Evolutionary conservation across 331 rosid species (phyloP).

Genomic region (Quercus tomentella): DNA sequence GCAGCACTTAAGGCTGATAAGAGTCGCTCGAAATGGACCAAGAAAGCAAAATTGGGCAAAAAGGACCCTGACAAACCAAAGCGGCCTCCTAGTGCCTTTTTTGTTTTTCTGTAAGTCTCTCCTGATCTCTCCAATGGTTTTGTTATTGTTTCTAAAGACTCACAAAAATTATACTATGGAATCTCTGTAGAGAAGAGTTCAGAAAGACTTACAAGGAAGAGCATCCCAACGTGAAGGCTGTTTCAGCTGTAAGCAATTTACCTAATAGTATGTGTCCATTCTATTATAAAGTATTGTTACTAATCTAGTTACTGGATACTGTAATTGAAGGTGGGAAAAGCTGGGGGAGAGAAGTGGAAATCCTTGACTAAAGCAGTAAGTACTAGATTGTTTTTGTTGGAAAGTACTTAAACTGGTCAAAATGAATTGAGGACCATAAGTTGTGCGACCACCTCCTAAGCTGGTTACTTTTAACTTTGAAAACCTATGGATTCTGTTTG

Average conservation of each 20-base stretch:
- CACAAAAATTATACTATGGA: background rate
- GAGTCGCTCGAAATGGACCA: slow-evolving; percentile 20
- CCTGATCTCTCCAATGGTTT: background rate
- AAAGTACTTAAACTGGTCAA: background rate
- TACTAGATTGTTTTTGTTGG: background rate
- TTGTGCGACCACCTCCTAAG: background rate
- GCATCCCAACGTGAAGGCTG: slow-evolving; percentile 35
- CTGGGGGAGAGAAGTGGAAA: slow-evolving; percentile 37
- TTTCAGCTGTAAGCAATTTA: slow-evolving; percentile 30
- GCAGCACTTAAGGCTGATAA: slow-evolving; percentile 28
- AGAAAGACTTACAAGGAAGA: slow-evolving; percentile 27
- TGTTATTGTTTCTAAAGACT: background rate
- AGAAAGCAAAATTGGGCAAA: slow-evolving; percentile 25
- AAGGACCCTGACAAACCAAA: slow-evolving; percentile 32
- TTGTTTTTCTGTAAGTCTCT: slow-evolving; percentile 30
- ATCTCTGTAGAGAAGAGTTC: slow-evolving; percentile 26
- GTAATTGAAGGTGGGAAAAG: slow-evolving; percentile 30
- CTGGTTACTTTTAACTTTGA: slow-evolving; percentile 2
- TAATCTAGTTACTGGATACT: slow-evolving; percentile 13
- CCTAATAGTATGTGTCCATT: background rate
- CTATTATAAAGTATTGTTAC: background rate
- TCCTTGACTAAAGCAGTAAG: slow-evolving; percentile 24
- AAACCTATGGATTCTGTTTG: slow-evolving; percentile 5
- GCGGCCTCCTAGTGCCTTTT: slow-evolving; percentile 31
- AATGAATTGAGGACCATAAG: slow-evolving; percentile 1